phyloP scores from a whole-genome alignment of 2,329 filamentous ascomycete species.

The Colletotrichum karsti region DNA sequence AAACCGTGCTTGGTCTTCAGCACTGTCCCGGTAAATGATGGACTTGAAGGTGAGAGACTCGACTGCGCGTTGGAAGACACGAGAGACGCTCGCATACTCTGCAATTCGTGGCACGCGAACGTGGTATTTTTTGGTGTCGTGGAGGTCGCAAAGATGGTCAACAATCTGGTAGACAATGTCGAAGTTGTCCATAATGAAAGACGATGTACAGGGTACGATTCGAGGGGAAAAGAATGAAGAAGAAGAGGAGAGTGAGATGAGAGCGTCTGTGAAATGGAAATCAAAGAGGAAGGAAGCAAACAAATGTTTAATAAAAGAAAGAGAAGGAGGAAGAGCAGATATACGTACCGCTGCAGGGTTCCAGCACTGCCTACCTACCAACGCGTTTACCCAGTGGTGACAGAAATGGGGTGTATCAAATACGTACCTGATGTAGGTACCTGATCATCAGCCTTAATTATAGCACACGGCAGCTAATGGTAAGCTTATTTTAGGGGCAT shows the following conservation, averaged over 20 bases:
- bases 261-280: not conserved
- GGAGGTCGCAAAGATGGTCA: not conserved
- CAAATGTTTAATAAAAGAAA: too few species aligned
- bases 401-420: not conserved
- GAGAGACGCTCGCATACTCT: not conserved
- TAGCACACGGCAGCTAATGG: too few species aligned
- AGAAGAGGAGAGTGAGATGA: not conserved
- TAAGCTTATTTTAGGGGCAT: not conserved
- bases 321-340: too few species aligned
- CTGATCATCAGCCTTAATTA: too few species aligned
- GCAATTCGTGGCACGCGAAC: not conserved
- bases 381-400: too few species aligned
- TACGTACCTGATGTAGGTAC: not conserved
- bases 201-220: not conserved
- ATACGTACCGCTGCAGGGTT: not conserved
- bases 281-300: not conserved
- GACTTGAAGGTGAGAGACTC: not conserved
- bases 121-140: not conserved
- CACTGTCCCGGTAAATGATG: not conserved
- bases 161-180: not conserved
- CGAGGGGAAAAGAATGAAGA: too few species aligned
- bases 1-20: not conserved
- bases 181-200: not conserved
- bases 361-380: too few species aligned
- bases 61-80: not conserved